Base-by-base conservation (phyloP, 2,329 filamentous ascomycete genomes). In the Paraconiothyrium brasiliense region DNA sequence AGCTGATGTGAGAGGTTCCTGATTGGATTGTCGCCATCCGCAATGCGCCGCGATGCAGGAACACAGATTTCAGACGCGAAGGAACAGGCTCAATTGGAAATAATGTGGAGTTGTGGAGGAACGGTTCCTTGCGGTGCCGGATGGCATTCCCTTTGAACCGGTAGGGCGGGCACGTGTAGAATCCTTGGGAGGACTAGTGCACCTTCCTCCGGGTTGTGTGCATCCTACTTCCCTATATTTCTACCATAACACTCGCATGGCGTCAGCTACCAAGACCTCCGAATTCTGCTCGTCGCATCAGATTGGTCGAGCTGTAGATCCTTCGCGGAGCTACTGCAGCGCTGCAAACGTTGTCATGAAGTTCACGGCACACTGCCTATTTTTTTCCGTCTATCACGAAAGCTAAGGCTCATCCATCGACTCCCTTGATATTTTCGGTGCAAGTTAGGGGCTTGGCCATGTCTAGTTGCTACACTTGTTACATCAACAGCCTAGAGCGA, bases 1-100 rank as follows among this genome's bases (percentile, higher is more conserved):
- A 49, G 67, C 60, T 68, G 62, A 65, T 27, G 63, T 68, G 62
- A 67, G 65, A 67, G 39, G 58, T 39, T 30, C 24, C 5, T 47
- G 32, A 47, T 59, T 59, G 57, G 46, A 43, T 11, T 24, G 43
- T n/a, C 32, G 43, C 16, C 43, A 47, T 56, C 22, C 30, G 20
- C 11, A 47, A 56, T 24, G 43, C 54, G 48, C 37, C 30, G 20
- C 11, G 37, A 56, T 24, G 43, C 54, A 56, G 54, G 41, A 56
- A 56, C 54, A 13, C 30, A 32, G 44, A 61, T 58, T 49, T 54
- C 54, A 39, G 58, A 60, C 54, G 48, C 55, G 49, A 58, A 34
- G 10, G 39, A 43, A 52, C 41, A 51, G 46, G 46, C 47, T 49
- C 35, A 51, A 50, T 57, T 57, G 30, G 47, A 41, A 22, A 41